A percentile compares a stretch with the other conserved stretches of the same genome.
These are phyloP conservation scores for Schwanniomyces vanrijiae DNA, from an alignment of 805 yeast genomes.

Conservation along the genomic window DNA sequence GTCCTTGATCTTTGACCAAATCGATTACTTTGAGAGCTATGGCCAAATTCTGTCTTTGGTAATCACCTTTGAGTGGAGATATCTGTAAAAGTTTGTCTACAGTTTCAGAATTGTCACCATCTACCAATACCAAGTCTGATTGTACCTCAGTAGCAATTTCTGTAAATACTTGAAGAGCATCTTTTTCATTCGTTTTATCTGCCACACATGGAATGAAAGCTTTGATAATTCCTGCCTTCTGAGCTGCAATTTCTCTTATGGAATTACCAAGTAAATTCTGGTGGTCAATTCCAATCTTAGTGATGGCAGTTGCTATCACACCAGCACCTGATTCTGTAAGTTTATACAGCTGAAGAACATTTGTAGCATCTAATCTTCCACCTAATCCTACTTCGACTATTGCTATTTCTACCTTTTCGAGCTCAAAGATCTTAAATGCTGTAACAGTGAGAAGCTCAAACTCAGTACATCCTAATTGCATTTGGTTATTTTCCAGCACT, in stretches of 20 bases:
- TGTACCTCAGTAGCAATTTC: slow-evolving; percentile 31
- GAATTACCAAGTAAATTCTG: slow-evolving; percentile 72
- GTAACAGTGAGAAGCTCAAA: slow-evolving; percentile 85
- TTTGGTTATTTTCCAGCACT: slow-evolving; percentile 32
- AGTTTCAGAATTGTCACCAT: slow-evolving; percentile 8
- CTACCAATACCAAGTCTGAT: slow-evolving; percentile 27
- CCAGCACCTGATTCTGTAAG: slow-evolving; percentile 21
- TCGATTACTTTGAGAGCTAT: slow-evolving; percentile 63
- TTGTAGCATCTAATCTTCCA: slow-evolving; percentile 87
- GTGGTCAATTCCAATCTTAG: slow-evolving; percentile 88
- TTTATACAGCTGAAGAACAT: slow-evolving; percentile 49
- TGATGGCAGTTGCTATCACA: slow-evolving; percentile 67
- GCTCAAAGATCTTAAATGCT: slow-evolving; percentile 74
- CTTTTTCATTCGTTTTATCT: slow-evolving; percentile 62
- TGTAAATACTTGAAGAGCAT: slow-evolving; percentile 49
- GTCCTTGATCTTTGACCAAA: slow-evolving; percentile 13
- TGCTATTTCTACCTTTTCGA: slow-evolving; percentile 64
- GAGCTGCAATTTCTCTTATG: slow-evolving; percentile 62
- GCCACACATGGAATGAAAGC: slow-evolving; percentile 59
- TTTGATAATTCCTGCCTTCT: slow-evolving; percentile 88
- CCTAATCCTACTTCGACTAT: slow-evolving; percentile 95
- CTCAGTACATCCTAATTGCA: slow-evolving; percentile 70
- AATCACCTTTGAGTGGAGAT: slow-evolving; percentile 68
- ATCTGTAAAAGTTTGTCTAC: slow-evolving; percentile 5
- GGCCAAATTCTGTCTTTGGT: slow-evolving; percentile 69